Evolutionary conservation across 163 green algal genomes (phyloP).

Genomic region (Volvox carteri): DNA sequence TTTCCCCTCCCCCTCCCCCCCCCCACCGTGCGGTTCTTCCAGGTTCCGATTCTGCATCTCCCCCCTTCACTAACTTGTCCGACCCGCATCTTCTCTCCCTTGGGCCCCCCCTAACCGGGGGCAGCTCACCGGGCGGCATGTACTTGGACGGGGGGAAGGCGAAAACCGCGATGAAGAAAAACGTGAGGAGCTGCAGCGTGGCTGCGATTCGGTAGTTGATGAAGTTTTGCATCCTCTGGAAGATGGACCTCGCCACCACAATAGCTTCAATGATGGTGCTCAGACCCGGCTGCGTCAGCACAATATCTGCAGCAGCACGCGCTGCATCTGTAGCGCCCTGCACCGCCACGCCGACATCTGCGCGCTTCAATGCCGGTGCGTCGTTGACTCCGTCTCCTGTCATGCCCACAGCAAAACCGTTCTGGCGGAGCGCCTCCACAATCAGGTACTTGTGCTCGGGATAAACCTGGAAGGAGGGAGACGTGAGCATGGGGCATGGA

Average conservation of each 20-base stretch:
- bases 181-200: slow-evolving; percentile 66
- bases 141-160: slow-evolving; percentile 40
- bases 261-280: slow-evolving; percentile 88
- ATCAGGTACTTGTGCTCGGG: slow-evolving; percentile 93
- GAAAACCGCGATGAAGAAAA: slow-evolving; percentile 92
- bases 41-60: too few relatives aligned
- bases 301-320: slow-evolving; percentile 91
- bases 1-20: too few relatives aligned
- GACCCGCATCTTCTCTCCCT: too few relatives aligned
- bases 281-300: slow-evolving; percentile 82
- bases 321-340: slow-evolving; percentile 89
- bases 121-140: slow-evolving; percentile 13
- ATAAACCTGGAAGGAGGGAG: slow-evolving; percentile 62
- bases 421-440: slow-evolving; percentile 88
- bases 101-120: too few relatives aligned
- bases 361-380: slow-evolving; percentile 97
- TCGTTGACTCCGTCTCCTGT: slow-evolving; percentile 99
- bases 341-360: slow-evolving; percentile 95
- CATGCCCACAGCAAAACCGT: slow-evolving; percentile 91
- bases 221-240: slow-evolving; percentile 92
- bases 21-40: too few relatives aligned
- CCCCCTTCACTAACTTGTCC: too few relatives aligned
- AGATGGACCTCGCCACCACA: slow-evolving; percentile 86
- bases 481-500: neutral
- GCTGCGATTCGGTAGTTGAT: slow-evolving; percentile 85